A percentile compares a stretch with the other conserved stretches of the same genome.
Evolutionary conservation across 2,329 filamentous ascomycete genomes (phyloP).

Genomic region (Pestalotiopsis sp.): DNA sequence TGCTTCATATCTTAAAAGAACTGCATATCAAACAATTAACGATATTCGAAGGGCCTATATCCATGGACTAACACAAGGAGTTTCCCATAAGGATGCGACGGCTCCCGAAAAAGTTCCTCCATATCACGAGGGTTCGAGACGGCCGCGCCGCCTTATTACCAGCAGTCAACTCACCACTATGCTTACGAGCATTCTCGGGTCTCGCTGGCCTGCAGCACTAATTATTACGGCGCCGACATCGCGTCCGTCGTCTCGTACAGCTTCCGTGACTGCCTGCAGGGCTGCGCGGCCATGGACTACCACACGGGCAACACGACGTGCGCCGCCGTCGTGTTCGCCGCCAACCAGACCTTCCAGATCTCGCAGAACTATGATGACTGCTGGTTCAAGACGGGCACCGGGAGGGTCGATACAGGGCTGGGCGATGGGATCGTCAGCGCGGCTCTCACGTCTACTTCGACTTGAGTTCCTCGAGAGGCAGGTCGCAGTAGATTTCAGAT

Average conservation of each 20-base stretch:
- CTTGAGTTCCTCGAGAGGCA: background rate
- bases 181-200: too few species aligned
- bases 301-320: slow-evolving; percentile 18
- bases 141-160: too few species aligned
- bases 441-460: background rate
- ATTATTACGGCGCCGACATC: slow-evolving; percentile 17
- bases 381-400: background rate
- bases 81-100: too few species aligned
- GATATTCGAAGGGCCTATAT: too few species aligned
- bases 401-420: background rate
- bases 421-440: background rate
- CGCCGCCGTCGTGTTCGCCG: slow-evolving; percentile 16
- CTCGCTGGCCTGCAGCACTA: slow-evolving; percentile 14
- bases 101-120: too few species aligned
- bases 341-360: slow-evolving; percentile 16
- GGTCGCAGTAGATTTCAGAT: too few species aligned
- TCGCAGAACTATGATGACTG: background rate
- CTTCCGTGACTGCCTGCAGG: slow-evolving; percentile 22
- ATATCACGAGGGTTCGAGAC: too few species aligned
- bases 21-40: too few species aligned
- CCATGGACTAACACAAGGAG: too few species aligned
- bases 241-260: slow-evolving; percentile 21
- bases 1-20: too few species aligned
- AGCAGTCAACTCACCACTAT: too few species aligned
- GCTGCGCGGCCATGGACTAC: slow-evolving; percentile 21